Percentiles rank a stretch among this genome's conserved stretches.
Conservation (phyloP, 805 yeast species). For the Phaffomyces opuntiae region DNA sequence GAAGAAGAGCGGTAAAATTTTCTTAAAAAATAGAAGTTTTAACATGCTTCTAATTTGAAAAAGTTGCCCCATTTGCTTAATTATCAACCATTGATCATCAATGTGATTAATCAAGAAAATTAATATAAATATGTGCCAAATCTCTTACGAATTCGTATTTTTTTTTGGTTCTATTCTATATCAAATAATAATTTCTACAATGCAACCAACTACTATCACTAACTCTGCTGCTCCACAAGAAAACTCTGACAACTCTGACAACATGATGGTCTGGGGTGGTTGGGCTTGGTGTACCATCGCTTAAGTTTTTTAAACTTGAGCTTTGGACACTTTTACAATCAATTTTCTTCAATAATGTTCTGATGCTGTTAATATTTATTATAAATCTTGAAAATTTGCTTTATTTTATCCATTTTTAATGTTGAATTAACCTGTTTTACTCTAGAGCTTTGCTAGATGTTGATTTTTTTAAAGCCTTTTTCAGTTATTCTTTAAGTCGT, state of each 20-base stretch:
- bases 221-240: slow-evolving; percentile 7
- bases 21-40: too few species aligned
- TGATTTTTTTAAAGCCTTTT: too few species aligned
- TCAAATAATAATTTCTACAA: not conserved
- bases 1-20: too few species aligned
- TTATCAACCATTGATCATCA: not conserved
- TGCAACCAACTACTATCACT: slow-evolving; percentile 5
- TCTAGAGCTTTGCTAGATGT: too few species aligned
- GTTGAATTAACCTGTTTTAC: too few species aligned
- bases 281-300: slow-evolving; percentile 7
- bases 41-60: not conserved
- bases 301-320: not conserved
- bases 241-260: slow-evolving; percentile 7
- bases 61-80: not conserved
- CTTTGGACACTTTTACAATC: not conserved
- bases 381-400: too few species aligned
- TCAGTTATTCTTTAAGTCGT: too few species aligned
- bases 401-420: too few species aligned
- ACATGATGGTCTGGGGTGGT: slow-evolving; percentile 8
- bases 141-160: not conserved
- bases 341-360: too few species aligned
- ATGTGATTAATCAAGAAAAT: not conserved
- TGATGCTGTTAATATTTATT: too few species aligned
- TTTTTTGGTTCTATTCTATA: not conserved
- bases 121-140: not conserved